Evolutionary conservation across 78 protist genomes (phyloP).

Genomic region (Reticulomyxa filosa): DNA sequence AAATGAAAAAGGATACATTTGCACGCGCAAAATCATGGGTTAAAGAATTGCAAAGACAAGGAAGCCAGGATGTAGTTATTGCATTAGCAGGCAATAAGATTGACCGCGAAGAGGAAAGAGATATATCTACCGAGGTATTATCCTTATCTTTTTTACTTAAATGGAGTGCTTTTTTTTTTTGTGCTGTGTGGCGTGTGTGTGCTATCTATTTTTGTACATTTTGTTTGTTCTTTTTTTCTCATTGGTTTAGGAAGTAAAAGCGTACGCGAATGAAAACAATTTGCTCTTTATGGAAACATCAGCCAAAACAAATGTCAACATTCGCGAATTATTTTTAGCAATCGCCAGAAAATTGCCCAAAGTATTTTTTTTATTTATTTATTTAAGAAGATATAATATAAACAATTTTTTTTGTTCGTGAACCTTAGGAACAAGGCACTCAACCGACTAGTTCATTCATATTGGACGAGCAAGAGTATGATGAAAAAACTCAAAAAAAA

Average conservation of each 20-base stretch:
- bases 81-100: constrained; percentile 89
- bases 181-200: no score
- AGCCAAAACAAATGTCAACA: constrained; percentile 69
- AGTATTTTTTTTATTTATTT: no score
- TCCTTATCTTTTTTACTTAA: no score
- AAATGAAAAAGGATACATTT: constrained; percentile 23
- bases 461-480: no score
- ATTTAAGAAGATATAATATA: no score
- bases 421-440: no score
- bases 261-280: constrained; percentile 24
- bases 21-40: constrained; percentile 77
- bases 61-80: constrained; percentile 67
- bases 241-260: constrained; percentile 12
- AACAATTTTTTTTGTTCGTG: no score
- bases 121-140: constrained; percentile 26
- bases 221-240: no score
- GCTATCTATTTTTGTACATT: no score
- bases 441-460: no score
- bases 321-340: constrained; percentile 65
- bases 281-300: constrained; percentile 69
- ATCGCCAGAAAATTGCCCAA: constrained; percentile 4
- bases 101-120: constrained; percentile 59
- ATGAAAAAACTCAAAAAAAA: no score
- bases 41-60: constrained; percentile 84
- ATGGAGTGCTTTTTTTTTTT: no score